Base-by-base conservation (phyloP, 345 rosid genomes). In the Salix purpurea region DNA sequence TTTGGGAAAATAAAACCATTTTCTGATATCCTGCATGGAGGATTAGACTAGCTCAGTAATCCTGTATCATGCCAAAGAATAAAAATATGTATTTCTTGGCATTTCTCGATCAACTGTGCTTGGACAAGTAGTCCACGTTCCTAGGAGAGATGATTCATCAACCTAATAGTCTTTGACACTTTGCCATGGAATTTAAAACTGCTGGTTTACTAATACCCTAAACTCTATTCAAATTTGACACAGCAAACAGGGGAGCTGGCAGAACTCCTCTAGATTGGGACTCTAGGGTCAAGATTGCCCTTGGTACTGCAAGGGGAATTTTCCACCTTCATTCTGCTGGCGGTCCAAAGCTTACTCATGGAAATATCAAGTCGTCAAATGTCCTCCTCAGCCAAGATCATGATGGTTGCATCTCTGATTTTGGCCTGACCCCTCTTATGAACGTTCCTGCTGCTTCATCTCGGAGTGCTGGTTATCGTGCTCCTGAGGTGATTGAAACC, bases 341-440 rank as follows among this genome's bases (percentile, higher is more conserved):
- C 65, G 96, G 96, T 77, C 85, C 93, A 28, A 92, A 89, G 78
- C 90, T 91, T 61, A 83, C 81, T 82, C 97, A 92, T 81, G 97
- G 98, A 65, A 94, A 94, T 70, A 83, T 94, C 69, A 92, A 92
- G 83, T 87, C 98, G 36, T 91, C 95, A 76, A 92, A 92, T 75
- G 87, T 92, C 79, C 91, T 94, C 23, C 84, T 94, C 74, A 86
- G 74, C 71, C 89, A 82, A 77, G 92, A 91, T 42, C 77, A 39
- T 2, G 90, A 88, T 7, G 92, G 82, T 12, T 82, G 92, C 73
- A 71, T 94, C 67, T 83, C 92, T 36, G 97, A 94, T 79, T 86
- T 88, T 40, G 95, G 97, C n/a, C 77, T 88, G 36, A 62, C 92
- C 40, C 91, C 89, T 52, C 86, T 94, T 28, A 88, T 88, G 90